Evolutionary conservation across 73 alveolate genomes (phyloP).

Genomic region (Paramecium sonneborni): DNA sequence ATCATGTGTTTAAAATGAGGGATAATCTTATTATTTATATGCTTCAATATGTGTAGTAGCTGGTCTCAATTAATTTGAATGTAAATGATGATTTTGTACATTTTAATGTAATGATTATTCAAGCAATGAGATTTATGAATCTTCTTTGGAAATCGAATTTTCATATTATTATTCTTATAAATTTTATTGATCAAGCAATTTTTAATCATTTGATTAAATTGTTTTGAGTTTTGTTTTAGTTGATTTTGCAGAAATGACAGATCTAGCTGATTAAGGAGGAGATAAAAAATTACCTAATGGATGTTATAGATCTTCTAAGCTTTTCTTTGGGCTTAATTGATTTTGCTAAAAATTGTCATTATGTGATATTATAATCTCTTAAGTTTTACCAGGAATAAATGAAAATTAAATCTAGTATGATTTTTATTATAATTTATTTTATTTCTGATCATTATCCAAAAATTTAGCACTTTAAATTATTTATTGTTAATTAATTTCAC

Average conservation of each 20-base stretch:
- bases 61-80: not conserved
- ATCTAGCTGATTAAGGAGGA: not conserved
- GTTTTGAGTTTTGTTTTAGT: conserved; percentile 10
- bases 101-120: not conserved
- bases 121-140: not conserved
- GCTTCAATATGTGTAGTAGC: not conserved
- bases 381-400: not conserved
- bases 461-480: not conserved
- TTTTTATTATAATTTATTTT: not conserved
- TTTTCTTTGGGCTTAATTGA: not conserved
- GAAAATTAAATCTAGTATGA: not conserved
- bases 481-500: not conserved
- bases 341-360: not conserved
- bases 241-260: not conserved
- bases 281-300: not conserved
- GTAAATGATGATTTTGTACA: not conserved
- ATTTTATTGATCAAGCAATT: not conserved
- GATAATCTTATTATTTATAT: not conserved
- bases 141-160: not conserved
- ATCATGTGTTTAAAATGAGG: not conserved
- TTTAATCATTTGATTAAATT: not conserved
- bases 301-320: not conserved
- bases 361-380: not conserved
- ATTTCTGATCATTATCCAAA: not conserved
- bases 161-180: not conserved